Base-by-base conservation (phyloP, 2,329 filamentous ascomycete species). In the Tolypocladium album region DNA sequence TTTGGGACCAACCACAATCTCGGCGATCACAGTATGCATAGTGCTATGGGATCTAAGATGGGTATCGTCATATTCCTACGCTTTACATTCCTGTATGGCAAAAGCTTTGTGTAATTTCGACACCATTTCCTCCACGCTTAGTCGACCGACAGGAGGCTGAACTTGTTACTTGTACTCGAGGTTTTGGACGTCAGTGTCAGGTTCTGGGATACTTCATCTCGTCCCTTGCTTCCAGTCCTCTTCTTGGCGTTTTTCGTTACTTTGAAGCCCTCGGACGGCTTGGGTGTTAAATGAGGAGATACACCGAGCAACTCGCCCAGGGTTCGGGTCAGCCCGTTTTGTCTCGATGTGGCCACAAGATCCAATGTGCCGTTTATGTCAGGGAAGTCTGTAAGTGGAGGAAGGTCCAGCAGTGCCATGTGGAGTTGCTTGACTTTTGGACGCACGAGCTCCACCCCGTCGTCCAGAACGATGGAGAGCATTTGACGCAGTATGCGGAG, bases 401-500 rank as follows among this genome's bases (percentile, higher is more conserved):
- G 70, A 6, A 74, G 50, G 3, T 65, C 62, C 2, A 59, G 59
- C 24, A 74, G 57, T 24, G 67, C 57, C 8, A 58, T 45, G 12
- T 59, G 50, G 4, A 73, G 60, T n/a, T 64, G 60, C 31, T 61
- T 56, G 17, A 60, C 31, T 6, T 42, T 60, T 20, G 42, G 31
- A 4, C 42, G 42, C 7, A 59, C 27, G 2, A 15, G 13, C 27
- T 53, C 43, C 45, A 40, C 39, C 8, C 57, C 47, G 36, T 59
- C 56, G 4, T 60, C 34, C 2, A 61, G 34, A 6, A 58, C 59
- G 22, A 68, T 55, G 0, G 65, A 62, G 2, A 76, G 58, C 11
- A 75, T 66, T 31, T 74, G 73, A 2, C 81, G 63, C 4, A 85
- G 60, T 31, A 76, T 67, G n/a, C 84, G 78, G 1, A 88, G 67